Conservation (phyloP, 2,329 filamentous ascomycete species). For the Alternaria novae-zelandiae region DNA sequence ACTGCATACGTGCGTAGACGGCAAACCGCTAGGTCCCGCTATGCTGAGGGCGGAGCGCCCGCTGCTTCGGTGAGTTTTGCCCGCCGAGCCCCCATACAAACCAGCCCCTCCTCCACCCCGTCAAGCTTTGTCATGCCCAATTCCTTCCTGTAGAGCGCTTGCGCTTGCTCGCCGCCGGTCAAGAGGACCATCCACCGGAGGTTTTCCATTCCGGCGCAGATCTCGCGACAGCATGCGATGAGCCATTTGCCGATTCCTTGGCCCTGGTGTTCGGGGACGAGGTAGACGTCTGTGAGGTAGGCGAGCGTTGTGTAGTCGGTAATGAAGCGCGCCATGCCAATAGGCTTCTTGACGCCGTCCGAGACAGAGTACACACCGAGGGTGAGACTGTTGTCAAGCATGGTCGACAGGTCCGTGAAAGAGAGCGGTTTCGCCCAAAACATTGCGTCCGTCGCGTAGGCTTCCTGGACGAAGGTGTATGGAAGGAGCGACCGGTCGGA, state of each 20-base stretch:
- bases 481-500: conserved; percentile 35
- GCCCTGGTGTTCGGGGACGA: conserved; percentile 65
- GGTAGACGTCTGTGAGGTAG: conserved; percentile 73
- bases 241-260: conserved; percentile 70
- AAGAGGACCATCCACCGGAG: conserved; percentile 55
- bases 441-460: conserved; percentile 35
- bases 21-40: conserved; percentile 9
- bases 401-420: conserved; percentile 19
- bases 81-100: conserved; percentile 35
- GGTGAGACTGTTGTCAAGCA: conserved; percentile 43
- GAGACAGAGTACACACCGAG: conserved; percentile 36
- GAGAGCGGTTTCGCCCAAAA: conserved; percentile 41
- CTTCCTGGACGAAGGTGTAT: conserved; percentile 37
- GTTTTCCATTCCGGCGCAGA: conserved; percentile 63
- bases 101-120: conserved; percentile 24
- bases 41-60: conserved; percentile 7
- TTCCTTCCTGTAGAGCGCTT: conserved; percentile 34
- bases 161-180: conserved; percentile 32
- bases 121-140: conserved; percentile 37
- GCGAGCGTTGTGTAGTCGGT: conserved; percentile 74
- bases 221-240: conserved; percentile 65
- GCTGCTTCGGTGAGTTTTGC: conserved; percentile 23
- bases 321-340: conserved; percentile 68
- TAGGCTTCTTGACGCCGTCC: conserved; percentile 41
- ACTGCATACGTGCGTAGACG: background rate